Conservation (phyloP, 1,284 basidiomycete species). For the Cryptococcus depauperatus region DNA sequence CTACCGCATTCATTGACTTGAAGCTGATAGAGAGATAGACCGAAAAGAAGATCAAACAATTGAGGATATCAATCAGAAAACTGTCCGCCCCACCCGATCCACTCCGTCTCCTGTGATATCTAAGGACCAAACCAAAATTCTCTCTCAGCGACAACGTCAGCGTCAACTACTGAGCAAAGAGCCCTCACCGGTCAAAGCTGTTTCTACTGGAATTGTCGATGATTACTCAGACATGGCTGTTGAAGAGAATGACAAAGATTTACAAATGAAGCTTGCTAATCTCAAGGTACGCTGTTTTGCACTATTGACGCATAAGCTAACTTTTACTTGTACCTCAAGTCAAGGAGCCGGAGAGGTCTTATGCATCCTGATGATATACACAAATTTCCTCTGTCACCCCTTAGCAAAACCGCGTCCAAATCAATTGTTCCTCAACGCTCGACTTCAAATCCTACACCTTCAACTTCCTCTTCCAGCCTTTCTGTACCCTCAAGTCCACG, state of each 20-base stretch:
- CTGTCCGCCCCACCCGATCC: conserved; percentile 27
- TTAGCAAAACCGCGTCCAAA: conserved; percentile 1
- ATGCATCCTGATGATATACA: conserved; percentile 78
- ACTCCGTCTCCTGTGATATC: no score
- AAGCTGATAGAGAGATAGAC: conserved; percentile 4
- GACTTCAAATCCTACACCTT: conserved; percentile 2
- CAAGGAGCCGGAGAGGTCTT: conserved; percentile 60
- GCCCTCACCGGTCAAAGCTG: neutral
- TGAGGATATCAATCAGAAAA: conserved; percentile 32
- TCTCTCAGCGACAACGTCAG: no score
- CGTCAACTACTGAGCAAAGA: neutral
- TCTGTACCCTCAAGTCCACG: neutral
- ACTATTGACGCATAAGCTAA: neutral
- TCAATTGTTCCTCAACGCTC: conserved; percentile 3
- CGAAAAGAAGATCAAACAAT: conserved; percentile 11
- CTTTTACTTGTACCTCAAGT: conserved; percentile 48
- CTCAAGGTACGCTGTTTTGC: conserved; percentile 57
- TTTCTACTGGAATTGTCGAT: conserved; percentile 48
- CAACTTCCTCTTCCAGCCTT: conserved; percentile 3
- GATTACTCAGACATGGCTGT: conserved; percentile 79
- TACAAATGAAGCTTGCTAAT: conserved; percentile 67
- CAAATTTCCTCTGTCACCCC: conserved; percentile 5
- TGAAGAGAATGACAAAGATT: conserved; percentile 55
- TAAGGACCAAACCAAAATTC: no score
- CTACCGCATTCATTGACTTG: neutral